A percentile compares a stretch with the other conserved stretches of the same genome.
Evolutionary conservation across 805 yeast species (phyloP).

Genomic region (Komagataella pseudopastoris): DNA sequence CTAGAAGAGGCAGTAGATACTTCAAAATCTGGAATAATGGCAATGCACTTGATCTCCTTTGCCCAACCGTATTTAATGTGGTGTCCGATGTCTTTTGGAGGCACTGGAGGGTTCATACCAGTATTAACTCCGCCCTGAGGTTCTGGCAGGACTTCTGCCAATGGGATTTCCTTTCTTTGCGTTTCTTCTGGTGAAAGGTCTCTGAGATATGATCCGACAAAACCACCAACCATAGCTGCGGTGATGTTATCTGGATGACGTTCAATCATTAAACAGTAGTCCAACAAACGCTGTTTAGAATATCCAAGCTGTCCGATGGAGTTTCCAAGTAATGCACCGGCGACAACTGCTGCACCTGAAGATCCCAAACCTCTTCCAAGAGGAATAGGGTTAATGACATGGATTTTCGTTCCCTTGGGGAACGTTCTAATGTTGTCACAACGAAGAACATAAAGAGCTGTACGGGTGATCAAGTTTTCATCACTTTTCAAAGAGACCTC

Average conservation of each 20-base stretch:
- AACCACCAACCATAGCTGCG: conserved; percentile 99
- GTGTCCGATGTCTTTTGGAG: conserved; percentile 80
- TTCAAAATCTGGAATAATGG: conserved; percentile 89
- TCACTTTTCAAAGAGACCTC: conserved; percentile 70
- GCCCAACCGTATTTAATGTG: conserved; percentile 82
- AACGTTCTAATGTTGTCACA: conserved; percentile 66
- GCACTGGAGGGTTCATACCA: conserved; percentile 60
- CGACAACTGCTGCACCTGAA: conserved; percentile 96
- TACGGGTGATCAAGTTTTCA: conserved; percentile 77
- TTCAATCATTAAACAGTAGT: conserved; percentile 93
- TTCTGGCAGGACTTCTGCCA: conserved; percentile 72
- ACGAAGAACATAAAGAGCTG: conserved; percentile 84
- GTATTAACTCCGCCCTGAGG: conserved; percentile 61
- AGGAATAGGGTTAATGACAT: conserved; percentile 85
- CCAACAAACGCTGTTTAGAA: conserved; percentile 72
- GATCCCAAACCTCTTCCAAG: conserved; percentile 96
- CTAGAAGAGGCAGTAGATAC: conserved; percentile 87
- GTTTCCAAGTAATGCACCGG: conserved; percentile 85
- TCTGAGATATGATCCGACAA: conserved; percentile 88
- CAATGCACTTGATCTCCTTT: conserved; percentile 69
- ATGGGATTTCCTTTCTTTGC: conserved; percentile 68
- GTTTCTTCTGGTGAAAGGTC: conserved; percentile 63
- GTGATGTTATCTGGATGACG: conserved; percentile 98
- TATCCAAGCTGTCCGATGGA: conserved; percentile 66
- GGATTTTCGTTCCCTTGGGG: conserved; percentile 74